Evolutionary conservation across 2,329 filamentous ascomycete genomes (phyloP).

Genomic region (Aspergillus tanneri): DNA sequence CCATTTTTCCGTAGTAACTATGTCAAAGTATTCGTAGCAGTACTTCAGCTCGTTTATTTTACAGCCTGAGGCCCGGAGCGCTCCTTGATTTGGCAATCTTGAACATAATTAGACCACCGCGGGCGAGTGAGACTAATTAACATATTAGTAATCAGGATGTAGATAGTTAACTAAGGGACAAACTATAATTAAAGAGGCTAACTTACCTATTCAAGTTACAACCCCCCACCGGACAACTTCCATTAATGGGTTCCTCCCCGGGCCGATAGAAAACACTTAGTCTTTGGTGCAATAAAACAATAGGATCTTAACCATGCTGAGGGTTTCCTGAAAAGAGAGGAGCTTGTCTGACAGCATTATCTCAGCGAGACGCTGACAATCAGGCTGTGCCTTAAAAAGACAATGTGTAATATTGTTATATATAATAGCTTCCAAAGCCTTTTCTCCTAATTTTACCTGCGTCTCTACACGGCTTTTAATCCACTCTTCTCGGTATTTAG

Average conservation of each 20-base stretch:
- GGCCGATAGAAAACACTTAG: background rate
- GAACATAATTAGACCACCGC: too few relatives aligned
- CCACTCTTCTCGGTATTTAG: slow-evolving; percentile 5
- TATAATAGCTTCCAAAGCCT: slow-evolving; percentile 1
- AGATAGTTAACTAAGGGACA: background rate
- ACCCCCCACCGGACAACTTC: background rate
- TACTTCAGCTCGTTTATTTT: background rate
- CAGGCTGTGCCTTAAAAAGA: slow-evolving; percentile 7
- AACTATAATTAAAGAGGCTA: background rate
- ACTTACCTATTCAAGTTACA: background rate
- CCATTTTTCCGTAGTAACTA: background rate
- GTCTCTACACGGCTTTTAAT: slow-evolving; percentile 3
- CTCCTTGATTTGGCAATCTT: slow-evolving; percentile 1
- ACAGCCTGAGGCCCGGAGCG: background rate
- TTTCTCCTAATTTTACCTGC: slow-evolving; percentile 7
- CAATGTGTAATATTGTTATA: slow-evolving; percentile 6
- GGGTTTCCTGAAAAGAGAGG: slow-evolving; percentile 5
- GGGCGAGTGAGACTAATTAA: background rate
- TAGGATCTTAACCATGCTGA: background rate
- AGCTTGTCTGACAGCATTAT: slow-evolving; percentile 2
- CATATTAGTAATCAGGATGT: background rate
- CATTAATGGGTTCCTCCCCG: background rate
- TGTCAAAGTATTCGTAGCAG: background rate
- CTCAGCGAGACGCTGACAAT: slow-evolving; percentile 5
- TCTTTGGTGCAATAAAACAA: background rate